phyloP scores from a whole-genome alignment of 164 flowering plant genomes.

The Umbilicus rupestris region DNA sequence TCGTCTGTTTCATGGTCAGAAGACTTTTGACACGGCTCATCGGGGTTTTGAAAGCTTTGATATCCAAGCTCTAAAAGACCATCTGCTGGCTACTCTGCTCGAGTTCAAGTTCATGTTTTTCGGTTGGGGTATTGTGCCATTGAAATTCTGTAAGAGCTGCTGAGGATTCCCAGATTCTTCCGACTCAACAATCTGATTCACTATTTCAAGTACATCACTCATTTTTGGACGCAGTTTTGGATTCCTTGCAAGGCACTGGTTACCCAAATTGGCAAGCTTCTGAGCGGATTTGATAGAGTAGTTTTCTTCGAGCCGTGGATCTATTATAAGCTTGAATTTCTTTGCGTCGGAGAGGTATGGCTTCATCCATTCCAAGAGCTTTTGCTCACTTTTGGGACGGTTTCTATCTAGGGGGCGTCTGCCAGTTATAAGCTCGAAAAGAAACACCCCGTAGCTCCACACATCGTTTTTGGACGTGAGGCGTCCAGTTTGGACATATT shows the following conservation, averaged over 20 bases:
- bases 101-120: slow-evolving; percentile 16
- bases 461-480: slow-evolving; percentile 63
- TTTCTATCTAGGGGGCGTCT: slow-evolving; percentile 56
- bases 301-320: slow-evolving; percentile 52
- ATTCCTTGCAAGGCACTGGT: slow-evolving; percentile 41
- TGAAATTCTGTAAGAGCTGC: slow-evolving; percentile 13
- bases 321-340: slow-evolving; percentile 48
- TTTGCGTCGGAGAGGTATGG: slow-evolving; percentile 48
- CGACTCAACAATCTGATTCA: slow-evolving; percentile 33
- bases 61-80: slow-evolving; percentile 20
- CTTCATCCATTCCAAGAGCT: slow-evolving; percentile 67
- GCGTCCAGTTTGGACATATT: slow-evolving; percentile 64
- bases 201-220: slow-evolving; percentile 74
- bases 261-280: slow-evolving; percentile 52
- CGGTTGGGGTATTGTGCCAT: slow-evolving; percentile 10
- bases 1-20: background rate
- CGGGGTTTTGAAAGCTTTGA: slow-evolving; percentile 20
- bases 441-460: slow-evolving; percentile 80
- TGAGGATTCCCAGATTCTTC: slow-evolving; percentile 21
- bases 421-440: slow-evolving; percentile 77
- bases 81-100: slow-evolving; percentile 15
- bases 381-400: slow-evolving; percentile 67
- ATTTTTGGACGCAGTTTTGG: slow-evolving; percentile 64
- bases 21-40: slow-evolving; percentile 8
- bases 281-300: slow-evolving; percentile 36